Evolutionary conservation across 495 filamentous ascomycete species (phyloP).

Genomic region (Astrothelium macrocarpum): DNA sequence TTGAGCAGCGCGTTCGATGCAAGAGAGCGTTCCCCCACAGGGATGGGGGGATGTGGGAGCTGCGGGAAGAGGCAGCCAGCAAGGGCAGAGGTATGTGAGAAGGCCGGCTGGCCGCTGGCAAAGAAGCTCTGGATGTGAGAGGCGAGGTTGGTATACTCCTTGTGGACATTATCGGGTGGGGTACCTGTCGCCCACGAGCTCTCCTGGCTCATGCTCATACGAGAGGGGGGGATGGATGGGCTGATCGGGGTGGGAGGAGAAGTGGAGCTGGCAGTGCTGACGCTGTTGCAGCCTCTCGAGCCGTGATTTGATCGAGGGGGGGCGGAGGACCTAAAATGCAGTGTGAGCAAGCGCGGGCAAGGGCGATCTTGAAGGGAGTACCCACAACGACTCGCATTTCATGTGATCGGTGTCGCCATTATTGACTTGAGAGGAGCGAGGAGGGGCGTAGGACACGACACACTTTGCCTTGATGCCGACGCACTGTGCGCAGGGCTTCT

Average conservation of each 20-base stretch:
- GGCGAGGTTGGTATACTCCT: slow-evolving; percentile 2
- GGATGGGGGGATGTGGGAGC: neutral
- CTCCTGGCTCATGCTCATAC: slow-evolving; percentile 4
- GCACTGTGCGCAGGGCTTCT: slow-evolving; percentile 4
- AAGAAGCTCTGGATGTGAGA: slow-evolving; percentile 5
- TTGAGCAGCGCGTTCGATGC: slow-evolving; percentile 1
- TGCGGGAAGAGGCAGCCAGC: neutral
- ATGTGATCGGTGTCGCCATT: neutral
- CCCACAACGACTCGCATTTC: neutral
- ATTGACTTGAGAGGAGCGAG: neutral
- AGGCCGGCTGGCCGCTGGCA: slow-evolving; percentile 1
- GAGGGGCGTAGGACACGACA: neutral
- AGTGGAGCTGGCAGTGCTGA: neutral
- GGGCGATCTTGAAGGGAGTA: neutral
- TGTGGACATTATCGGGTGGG: slow-evolving; percentile 2
- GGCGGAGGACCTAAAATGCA: neutral
- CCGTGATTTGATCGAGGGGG: neutral
- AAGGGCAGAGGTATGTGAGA: neutral
- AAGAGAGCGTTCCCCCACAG: neutral
- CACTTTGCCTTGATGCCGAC: slow-evolving; percentile 4
- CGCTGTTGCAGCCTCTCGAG: slow-evolving; percentile 3
- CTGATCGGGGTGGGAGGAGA: neutral
- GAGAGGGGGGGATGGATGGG: neutral
- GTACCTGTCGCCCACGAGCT: neutral
- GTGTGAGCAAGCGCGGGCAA: neutral